Base-by-base conservation (phyloP, 306 rosid genomes). In the Lithocarpus polystachyus region DNA sequence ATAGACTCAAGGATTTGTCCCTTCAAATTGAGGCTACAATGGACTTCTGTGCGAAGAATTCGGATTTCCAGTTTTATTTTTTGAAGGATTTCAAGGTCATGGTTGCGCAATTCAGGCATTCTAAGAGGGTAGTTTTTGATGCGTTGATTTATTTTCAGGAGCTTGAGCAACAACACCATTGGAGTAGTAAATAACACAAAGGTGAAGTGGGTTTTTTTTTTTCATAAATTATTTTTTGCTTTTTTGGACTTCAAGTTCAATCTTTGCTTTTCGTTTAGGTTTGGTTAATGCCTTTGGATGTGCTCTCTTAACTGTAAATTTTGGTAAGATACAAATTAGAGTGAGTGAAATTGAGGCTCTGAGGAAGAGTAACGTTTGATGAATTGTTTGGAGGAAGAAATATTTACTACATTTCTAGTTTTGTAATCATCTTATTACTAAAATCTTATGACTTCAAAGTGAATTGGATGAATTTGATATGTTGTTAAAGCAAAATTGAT, bases 101-200 rank as follows among this genome's bases (percentile, higher is more conserved):
- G 62, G 61, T 72, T 72, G 61, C 33, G 3, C 59, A 2, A 26
- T 19, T 52, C n/a, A 72, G 35, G 59, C 15, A 45, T 15, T 72
- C 57, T 15, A 53, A 72, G 37, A 59, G 45, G 22, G 24, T 26
- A 4, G 57, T 72, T 23, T 28, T 72, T 53, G 62, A 35, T 13
- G 76, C 76, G 15, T 52, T 72, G 59, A 53, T 26, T 40, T 53
- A 53, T 72, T 72, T 72, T 53, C 76, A 72, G 62, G 76, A 72
- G 76, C 76, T 72, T 28, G 76, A 72, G 24, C 37, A 53, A 35
- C 62, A 52, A 37, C n/a, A 52, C 8, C 26, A 67, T 22, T 1
- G 45, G 45, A n/a, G 15, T 24, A 35, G 72, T 22, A 18, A 48
- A 19, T 67, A 33, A 13, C 17, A 18, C 14, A 67, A 35, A 67